Percentiles rank a stretch among this genome's conserved stretches.
Evolutionary conservation across 2,329 filamentous ascomycete genomes (phyloP).

Genomic region (Aureobasidium sp.): DNA sequence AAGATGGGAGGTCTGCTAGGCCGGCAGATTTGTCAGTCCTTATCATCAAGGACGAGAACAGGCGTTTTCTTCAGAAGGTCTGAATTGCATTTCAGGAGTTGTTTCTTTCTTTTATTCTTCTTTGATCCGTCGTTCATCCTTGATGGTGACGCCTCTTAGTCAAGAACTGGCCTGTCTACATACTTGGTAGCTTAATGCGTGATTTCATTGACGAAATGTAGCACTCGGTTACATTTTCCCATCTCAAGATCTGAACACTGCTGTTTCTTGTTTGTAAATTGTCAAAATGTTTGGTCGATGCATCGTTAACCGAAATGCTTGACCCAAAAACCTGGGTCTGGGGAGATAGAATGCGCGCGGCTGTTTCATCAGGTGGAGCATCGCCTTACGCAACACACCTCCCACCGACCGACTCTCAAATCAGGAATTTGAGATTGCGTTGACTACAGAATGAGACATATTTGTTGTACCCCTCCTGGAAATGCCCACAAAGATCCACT

Average conservation of each 20-base stretch:
- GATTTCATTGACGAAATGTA: neutral
- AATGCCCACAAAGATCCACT: neutral
- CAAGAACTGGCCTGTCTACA: neutral
- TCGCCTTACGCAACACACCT: neutral
- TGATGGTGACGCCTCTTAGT: neutral
- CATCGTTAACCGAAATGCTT: neutral
- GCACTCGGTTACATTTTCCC: neutral
- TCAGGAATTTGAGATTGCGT: neutral
- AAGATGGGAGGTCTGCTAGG: neutral
- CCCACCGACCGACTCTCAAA: neutral
- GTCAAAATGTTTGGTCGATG: neutral
- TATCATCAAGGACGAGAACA: neutral
- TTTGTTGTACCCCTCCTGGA: neutral
- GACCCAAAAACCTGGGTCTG: neutral
- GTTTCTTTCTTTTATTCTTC: neutral
- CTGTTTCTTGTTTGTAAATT: neutral
- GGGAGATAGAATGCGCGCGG: neutral
- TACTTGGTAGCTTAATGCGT: neutral
- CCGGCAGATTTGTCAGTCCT: neutral
- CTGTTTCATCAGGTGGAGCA: neutral
- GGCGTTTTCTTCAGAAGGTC: neutral
- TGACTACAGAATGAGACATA: neutral
- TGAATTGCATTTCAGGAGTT: constrained; percentile 2
- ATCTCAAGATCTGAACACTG: neutral
- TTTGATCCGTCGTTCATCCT: neutral